Conservation (phyloP, 2,329 filamentous ascomycete genomes). For the Paecilomyces niveus region DNA sequence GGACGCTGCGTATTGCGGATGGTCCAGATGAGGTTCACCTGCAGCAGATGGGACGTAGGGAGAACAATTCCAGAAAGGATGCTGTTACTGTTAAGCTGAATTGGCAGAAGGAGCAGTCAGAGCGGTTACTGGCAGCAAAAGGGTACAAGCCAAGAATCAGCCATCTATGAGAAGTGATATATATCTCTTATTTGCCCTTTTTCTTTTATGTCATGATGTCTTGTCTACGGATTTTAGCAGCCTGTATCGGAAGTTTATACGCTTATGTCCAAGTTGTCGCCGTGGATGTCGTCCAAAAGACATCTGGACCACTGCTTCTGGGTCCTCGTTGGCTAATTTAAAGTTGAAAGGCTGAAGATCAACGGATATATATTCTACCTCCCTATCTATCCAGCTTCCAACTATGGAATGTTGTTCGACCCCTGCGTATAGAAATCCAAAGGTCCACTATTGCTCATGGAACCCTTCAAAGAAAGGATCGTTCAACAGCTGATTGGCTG, state of each 20-base stretch:
- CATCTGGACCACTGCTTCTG: no score
- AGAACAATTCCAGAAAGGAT: slow-evolving; percentile 46
- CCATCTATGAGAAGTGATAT: slow-evolving; percentile 18
- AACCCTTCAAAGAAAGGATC: neutral
- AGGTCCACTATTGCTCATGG: neutral
- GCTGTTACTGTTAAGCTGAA: slow-evolving; percentile 34
- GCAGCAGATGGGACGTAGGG: slow-evolving; percentile 48
- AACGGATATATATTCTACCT: neutral
- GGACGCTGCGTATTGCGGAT: slow-evolving; percentile 80
- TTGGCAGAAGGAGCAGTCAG: slow-evolving; percentile 33
- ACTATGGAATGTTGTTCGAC: neutral
- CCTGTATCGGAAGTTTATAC: neutral
- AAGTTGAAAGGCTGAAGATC: neutral
- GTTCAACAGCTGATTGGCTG: neutral
- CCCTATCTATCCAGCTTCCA: neutral
- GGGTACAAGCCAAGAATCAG: slow-evolving; percentile 28
- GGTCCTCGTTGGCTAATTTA: neutral
- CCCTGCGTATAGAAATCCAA: neutral
- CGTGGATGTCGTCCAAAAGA: neutral
- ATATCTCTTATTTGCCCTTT: neutral
- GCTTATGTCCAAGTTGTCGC: neutral
- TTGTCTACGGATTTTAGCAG: neutral
- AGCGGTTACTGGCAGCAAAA: slow-evolving; percentile 28
- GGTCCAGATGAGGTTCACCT: slow-evolving; percentile 95
- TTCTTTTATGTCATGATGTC: neutral